Evolutionary conservation across 768 basidiomycete species (phyloP).

Genomic region (Mycena venus): DNA sequence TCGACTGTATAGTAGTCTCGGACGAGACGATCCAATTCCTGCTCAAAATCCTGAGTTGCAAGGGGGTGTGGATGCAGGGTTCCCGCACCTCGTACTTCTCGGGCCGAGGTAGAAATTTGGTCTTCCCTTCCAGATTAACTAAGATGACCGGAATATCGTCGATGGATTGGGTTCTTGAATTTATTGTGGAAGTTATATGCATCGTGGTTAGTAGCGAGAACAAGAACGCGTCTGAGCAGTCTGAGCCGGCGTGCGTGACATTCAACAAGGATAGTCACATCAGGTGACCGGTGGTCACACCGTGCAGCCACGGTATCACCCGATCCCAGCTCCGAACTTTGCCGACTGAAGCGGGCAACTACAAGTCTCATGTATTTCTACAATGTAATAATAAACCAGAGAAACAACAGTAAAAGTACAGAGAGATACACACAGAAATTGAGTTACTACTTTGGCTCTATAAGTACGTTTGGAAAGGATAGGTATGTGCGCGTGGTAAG

Average conservation of each 20-base stretch:
- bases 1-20: slow-evolving; percentile 18
- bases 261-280: neutral
- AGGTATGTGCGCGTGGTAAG: slow-evolving; percentile 5
- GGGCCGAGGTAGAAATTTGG: slow-evolving; percentile 28
- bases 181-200: slow-evolving; percentile 32
- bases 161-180: neutral
- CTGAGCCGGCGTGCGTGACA: too few relatives aligned
- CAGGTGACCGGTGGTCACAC: neutral
- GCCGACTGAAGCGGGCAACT: too few relatives aligned
- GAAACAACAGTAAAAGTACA: slow-evolving; percentile 16
- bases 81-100: slow-evolving; percentile 20
- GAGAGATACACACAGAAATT: neutral
- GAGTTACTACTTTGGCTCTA: neutral
- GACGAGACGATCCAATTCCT: slow-evolving; percentile 29
- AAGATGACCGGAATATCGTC: slow-evolving; percentile 29
- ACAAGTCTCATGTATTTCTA: too few relatives aligned
- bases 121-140: slow-evolving; percentile 16
- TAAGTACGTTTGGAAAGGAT: neutral
- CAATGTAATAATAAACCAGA: too few relatives aligned
- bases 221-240: neutral
- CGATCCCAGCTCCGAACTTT: neutral
- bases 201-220: too few relatives aligned
- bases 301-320: neutral
- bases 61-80: neutral
- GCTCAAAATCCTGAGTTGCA: neutral